Conservation (phyloP, 495 filamentous ascomycete genomes). For the Podospora fimiseda region DNA sequence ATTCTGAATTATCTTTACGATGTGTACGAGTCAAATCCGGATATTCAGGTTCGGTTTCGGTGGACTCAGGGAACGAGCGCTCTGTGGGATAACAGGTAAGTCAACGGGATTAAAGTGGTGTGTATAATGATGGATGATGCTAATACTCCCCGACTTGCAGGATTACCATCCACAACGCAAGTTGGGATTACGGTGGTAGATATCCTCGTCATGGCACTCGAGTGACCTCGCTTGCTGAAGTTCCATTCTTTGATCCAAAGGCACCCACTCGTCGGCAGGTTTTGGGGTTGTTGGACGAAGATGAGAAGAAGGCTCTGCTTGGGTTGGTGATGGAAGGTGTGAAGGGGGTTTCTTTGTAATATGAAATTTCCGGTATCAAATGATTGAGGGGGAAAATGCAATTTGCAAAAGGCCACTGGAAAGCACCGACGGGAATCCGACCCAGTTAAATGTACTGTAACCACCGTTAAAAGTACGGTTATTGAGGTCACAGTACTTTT, state of each 20-base stretch:
- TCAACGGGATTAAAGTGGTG: background rate
- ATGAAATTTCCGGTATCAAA: too few species aligned
- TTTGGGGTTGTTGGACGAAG: conserved; percentile 43
- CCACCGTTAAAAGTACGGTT: too few species aligned
- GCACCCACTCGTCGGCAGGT: conserved; percentile 55
- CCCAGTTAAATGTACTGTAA: too few species aligned
- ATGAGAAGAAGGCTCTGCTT: conserved; percentile 27
- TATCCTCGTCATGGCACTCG: conserved; percentile 57
- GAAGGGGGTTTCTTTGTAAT: too few species aligned
- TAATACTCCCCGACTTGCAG: too few species aligned
- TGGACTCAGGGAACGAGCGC: conserved; percentile 58
- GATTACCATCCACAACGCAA: conserved; percentile 62
- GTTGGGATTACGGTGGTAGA: conserved; percentile 60
- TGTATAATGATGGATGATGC: too few species aligned
- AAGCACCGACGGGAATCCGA: too few species aligned
- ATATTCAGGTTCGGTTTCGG: conserved; percentile 62
- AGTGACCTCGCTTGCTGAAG: conserved; percentile 62
- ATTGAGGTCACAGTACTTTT: too few species aligned
- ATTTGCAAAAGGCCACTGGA: too few species aligned
- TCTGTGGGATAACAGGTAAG: conserved; percentile 59
- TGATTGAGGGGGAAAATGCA: too few species aligned
- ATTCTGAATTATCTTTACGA: conserved; percentile 60
- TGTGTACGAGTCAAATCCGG: conserved; percentile 58
- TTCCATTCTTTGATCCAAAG: conserved; percentile 52
- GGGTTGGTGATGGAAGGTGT: too few species aligned